Percentiles rank a stretch among this genome's conserved stretches.
phyloP scores from a whole-genome alignment of 73 alveolate genomes.

The Symbiodinium pilosum region DNA sequence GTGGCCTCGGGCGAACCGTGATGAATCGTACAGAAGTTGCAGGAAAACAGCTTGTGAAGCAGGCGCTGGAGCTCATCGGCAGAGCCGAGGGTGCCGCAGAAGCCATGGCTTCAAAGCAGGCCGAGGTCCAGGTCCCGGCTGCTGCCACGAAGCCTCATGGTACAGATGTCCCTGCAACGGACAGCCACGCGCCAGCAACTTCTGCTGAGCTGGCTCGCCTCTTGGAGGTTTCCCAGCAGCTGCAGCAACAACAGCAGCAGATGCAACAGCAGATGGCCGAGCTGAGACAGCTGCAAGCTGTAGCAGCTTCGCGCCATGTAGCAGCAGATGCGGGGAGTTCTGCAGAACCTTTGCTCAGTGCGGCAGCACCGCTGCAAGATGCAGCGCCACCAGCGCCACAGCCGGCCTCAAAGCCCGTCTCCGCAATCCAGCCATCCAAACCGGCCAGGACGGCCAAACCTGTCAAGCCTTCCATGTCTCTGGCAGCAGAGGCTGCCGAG shows the following conservation, averaged over 20 bases:
- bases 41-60: conserved; percentile 32
- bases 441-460: neutral
- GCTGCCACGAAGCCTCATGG: neutral
- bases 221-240: conserved; percentile 23
- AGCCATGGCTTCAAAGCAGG: neutral
- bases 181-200: neutral
- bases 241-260: conserved; percentile 62
- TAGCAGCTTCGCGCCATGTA: neutral
- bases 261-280: conserved; percentile 73
- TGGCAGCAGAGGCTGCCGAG: conserved; percentile 34
- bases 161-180: neutral
- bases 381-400: neutral
- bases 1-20: conserved; percentile 71
- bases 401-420: too few relatives aligned
- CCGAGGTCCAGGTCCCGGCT: neutral
- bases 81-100: conserved; percentile 56
- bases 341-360: neutral
- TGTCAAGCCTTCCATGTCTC: conserved; percentile 12
- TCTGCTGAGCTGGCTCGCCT: neutral
- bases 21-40: conserved; percentile 37
- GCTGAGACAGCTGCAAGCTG: conserved; percentile 25
- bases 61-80: conserved; percentile 70
- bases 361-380: neutral
- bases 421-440: neutral
- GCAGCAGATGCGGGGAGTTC: neutral